A percentile compares a stretch with the other conserved stretches of the same genome.
phyloP scores from a whole-genome alignment of 257 asterid species.

The Ophiorrhiza pumila region DNA sequence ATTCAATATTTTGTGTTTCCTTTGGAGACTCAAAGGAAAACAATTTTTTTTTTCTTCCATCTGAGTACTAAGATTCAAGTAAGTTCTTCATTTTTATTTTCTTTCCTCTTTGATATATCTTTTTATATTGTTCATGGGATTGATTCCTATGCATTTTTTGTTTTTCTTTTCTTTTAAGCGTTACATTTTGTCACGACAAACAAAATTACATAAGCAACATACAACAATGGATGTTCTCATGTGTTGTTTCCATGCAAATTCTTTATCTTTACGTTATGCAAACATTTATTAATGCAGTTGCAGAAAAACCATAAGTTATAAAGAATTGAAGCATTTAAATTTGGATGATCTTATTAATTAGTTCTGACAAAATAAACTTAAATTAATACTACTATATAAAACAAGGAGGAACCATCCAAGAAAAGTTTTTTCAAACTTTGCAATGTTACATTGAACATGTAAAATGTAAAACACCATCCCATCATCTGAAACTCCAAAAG shows the following conservation, averaged over 20 bases:
- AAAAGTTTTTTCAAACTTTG: neutral
- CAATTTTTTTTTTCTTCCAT: slow-evolving; percentile 7
- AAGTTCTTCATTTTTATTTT: neutral
- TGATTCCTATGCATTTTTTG: neutral
- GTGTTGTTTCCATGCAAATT: too few relatives aligned
- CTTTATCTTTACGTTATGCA: too few relatives aligned
- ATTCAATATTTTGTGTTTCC: neutral
- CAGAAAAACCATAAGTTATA: neutral
- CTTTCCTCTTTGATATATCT: neutral
- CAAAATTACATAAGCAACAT: too few relatives aligned
- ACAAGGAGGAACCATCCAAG: slow-evolving; percentile 1
- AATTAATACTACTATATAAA: neutral
- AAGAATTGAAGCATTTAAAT: slow-evolving; percentile 1
- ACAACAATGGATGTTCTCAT: too few relatives aligned
- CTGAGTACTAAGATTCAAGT: slow-evolving; percentile 15
- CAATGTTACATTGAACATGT: neutral
- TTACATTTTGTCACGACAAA: too few relatives aligned
- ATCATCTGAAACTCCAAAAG: neutral
- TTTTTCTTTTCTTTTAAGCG: too few relatives aligned
- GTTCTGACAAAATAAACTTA: neutral
- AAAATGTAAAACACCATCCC: neutral
- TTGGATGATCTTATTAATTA: neutral
- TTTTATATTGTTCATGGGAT: neutral
- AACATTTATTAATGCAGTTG: neutral
- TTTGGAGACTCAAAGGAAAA: slow-evolving; percentile 25